Conservation (phyloP, 2,329 filamentous ascomycete genomes). For the Hymenoscyphus infarciens region DNA sequence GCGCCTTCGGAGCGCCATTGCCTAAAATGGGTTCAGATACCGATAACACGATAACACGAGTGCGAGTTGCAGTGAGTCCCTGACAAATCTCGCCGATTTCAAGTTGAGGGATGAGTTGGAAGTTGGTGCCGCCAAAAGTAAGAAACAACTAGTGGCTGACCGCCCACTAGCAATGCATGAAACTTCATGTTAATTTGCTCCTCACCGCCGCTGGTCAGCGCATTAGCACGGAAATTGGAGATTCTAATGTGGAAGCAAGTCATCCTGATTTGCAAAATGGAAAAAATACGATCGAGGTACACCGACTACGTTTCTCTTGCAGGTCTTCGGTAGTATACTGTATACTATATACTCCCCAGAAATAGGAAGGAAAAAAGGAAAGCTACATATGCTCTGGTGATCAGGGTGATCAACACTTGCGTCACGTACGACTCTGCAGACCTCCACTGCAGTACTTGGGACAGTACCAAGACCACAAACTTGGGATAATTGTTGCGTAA, state of each 20-base stretch:
- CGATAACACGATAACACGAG: background rate
- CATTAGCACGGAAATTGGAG: background rate
- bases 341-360: background rate
- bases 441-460: background rate
- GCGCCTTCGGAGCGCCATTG: background rate
- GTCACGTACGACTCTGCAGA: constrained; percentile 1
- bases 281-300: background rate
- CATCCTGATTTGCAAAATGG: background rate
- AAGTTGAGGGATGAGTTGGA: background rate
- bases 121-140: background rate
- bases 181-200: background rate
- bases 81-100: background rate
- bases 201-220: background rate
- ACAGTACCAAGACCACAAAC: background rate
- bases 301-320: background rate
- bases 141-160: background rate
- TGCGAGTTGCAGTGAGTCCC: background rate
- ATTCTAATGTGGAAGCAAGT: background rate
- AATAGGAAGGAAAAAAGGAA: background rate
- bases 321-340: background rate
- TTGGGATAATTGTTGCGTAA: background rate
- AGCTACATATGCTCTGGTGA: background rate
- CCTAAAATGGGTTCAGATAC: background rate
- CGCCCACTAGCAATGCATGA: background rate
- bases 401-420: background rate